These are phyloP conservation scores for Fusarium pseudoanthophilum DNA, from an alignment of 2,329 filamentous ascomycete species.

Conservation along the genomic window DNA sequence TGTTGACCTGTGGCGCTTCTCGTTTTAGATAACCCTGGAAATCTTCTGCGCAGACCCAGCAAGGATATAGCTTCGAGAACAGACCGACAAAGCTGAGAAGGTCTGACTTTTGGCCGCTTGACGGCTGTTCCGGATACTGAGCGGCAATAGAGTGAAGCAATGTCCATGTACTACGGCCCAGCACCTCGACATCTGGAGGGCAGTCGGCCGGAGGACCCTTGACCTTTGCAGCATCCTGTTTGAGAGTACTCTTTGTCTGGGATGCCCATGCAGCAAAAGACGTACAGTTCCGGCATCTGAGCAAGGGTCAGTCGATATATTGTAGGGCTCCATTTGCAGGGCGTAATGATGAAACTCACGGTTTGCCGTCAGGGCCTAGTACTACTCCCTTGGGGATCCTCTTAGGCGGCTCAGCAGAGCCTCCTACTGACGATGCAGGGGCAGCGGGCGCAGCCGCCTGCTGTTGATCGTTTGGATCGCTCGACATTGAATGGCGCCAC, in stretches of 20 bases:
- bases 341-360: conserved; percentile 64
- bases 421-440: conserved; percentile 33
- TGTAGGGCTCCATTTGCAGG: conserved; percentile 13
- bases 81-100: conserved; percentile 80
- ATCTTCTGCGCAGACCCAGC: conserved; percentile 94
- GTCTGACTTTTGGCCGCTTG: conserved; percentile 75
- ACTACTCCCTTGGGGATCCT: conserved; percentile 77
- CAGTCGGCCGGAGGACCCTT: conserved; percentile 71
- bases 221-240: conserved; percentile 47
- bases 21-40: conserved; percentile 83
- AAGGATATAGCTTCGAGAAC: conserved; percentile 91
- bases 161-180: conserved; percentile 92
- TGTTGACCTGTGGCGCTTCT: conserved; percentile 71
- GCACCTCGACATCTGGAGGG: conserved; percentile 86
- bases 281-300: conserved; percentile 50
- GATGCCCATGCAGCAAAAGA: conserved; percentile 61
- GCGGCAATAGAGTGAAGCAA: conserved; percentile 92
- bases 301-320: conserved; percentile 24
- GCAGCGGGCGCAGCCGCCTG: conserved; percentile 37
- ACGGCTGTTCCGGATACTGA: conserved; percentile 79
- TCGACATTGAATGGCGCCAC: conserved; percentile 44
- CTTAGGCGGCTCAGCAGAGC: conserved; percentile 54
- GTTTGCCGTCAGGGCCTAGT: conserved; percentile 83
- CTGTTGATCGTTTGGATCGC: conserved; percentile 39
- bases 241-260: conserved; percentile 59